A percentile compares a stretch with the other conserved stretches of the same genome.
These are phyloP conservation scores for Pichia cabralensis DNA, from an alignment of 805 yeast species.

Conservation along the genomic window DNA sequence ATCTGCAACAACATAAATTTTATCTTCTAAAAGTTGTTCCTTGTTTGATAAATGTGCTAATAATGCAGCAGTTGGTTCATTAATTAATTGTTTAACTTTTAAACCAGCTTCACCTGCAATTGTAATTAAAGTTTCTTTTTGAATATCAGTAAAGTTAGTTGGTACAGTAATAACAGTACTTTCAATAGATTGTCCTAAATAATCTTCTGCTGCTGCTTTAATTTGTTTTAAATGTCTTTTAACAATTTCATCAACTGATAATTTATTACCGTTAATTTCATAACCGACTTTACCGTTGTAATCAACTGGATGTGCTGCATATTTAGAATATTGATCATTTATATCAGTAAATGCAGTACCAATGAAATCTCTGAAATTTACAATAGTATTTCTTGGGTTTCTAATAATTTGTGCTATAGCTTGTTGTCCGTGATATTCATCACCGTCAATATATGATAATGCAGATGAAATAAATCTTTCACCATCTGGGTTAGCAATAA, in stretches of 20 bases:
- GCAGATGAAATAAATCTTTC: slow-evolving; percentile 94
- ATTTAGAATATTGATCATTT: slow-evolving; percentile 52
- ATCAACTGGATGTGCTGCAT: slow-evolving; percentile 59
- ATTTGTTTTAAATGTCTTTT: slow-evolving; percentile 77
- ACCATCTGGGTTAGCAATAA: slow-evolving; percentile 98
- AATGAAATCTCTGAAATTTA: slow-evolving; percentile 87
- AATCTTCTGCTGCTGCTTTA: slow-evolving; percentile 85
- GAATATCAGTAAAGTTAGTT: slow-evolving; percentile 70
- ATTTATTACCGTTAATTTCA: slow-evolving; percentile 44
- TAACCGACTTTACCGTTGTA: slow-evolving; percentile 61
- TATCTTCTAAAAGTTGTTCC: slow-evolving; percentile 47
- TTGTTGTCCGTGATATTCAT: slow-evolving; percentile 96
- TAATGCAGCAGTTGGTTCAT: slow-evolving; percentile 88
- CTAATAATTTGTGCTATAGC: slow-evolving; percentile 88
- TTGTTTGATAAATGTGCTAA: slow-evolving; percentile 62
- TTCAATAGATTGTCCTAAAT: slow-evolving; percentile 69
- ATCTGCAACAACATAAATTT: slow-evolving; percentile 85
- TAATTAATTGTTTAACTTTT: slow-evolving; percentile 74
- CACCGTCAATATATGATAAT: slow-evolving; percentile 83
- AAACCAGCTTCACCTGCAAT: slow-evolving; percentile 66
- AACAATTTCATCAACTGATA: slow-evolving; percentile 69
- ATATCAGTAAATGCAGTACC: slow-evolving; percentile 66
- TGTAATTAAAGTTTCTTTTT: slow-evolving; percentile 50
- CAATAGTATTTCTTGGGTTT: slow-evolving; percentile 77
- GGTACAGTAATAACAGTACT: slow-evolving; percentile 88